Evolutionary conservation across 495 filamentous ascomycete genomes (phyloP).

Genomic region (Bathelium albidoporum): DNA sequence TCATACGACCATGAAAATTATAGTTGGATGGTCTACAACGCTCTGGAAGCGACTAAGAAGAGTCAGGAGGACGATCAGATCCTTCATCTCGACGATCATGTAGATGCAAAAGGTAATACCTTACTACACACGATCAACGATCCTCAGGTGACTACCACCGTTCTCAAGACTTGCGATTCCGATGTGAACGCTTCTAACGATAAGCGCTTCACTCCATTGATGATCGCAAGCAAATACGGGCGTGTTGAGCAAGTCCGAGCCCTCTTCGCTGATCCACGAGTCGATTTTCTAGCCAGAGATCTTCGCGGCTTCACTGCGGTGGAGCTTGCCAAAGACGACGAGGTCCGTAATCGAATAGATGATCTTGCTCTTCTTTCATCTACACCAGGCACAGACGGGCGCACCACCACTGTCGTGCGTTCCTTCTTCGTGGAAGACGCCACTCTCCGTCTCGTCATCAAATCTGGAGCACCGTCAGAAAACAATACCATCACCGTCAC

Average conservation of each 20-base stretch:
- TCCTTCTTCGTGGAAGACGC: constrained; percentile 97
- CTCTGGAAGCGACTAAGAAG: constrained; percentile 59
- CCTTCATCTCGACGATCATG: constrained; percentile 84
- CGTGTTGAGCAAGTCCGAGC: constrained; percentile 84
- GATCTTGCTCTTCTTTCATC: constrained; percentile 79
- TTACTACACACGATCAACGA: constrained; percentile 89
- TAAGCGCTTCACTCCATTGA: constrained; percentile 86
- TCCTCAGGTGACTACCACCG: constrained; percentile 59
- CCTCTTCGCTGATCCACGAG: constrained; percentile 75
- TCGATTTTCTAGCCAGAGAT: constrained; percentile 78
- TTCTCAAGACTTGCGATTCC: constrained; percentile 74
- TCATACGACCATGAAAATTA: constrained; percentile 93
- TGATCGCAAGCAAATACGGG: constrained; percentile 99
- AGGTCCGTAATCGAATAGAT: constrained; percentile 91
- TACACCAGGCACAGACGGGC: constrained; percentile 57
- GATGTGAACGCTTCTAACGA: constrained; percentile 96
- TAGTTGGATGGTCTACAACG: constrained; percentile 69
- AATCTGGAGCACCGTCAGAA: constrained; percentile 69
- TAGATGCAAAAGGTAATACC: constrained; percentile 89
- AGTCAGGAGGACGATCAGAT: constrained; percentile 67
- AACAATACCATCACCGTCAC: constrained; percentile 74
- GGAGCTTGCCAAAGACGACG: constrained; percentile 95
- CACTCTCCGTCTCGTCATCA: constrained; percentile 83
- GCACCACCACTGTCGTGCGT: constrained; percentile 88
- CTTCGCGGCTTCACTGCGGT: constrained; percentile 85